Conservation (phyloP, 352 stramenopile species). For the Phytophthora macrochlamydospora region DNA sequence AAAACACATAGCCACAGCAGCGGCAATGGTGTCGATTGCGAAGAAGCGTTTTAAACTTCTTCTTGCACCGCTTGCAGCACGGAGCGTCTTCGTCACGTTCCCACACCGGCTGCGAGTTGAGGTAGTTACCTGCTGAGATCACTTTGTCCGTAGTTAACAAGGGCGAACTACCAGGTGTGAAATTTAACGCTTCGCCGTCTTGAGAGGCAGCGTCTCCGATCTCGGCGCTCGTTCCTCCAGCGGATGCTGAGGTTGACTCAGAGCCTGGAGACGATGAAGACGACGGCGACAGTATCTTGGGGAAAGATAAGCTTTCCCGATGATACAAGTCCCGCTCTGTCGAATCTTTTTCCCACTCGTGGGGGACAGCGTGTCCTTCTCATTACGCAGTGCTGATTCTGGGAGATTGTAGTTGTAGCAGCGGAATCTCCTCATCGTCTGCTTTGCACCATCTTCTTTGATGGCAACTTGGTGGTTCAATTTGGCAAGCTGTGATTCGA, state of each 20-base stretch:
- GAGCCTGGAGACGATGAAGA: conserved; percentile 39
- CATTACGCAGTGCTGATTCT: conserved; percentile 48
- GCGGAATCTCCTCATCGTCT: conserved; percentile 65
- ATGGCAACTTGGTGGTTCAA: conserved; percentile 67
- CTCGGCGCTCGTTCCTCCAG: conserved; percentile 21
- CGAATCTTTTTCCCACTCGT: conserved; percentile 32
- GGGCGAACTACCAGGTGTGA: conserved; percentile 65
- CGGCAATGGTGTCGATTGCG: conserved; percentile 84
- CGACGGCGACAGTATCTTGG: conserved; percentile 44
- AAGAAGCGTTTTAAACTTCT: conserved; percentile 88
- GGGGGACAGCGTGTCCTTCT: conserved; percentile 57
- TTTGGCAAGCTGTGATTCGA: conserved; percentile 67
- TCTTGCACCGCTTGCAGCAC: conserved; percentile 90
- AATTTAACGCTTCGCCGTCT: conserved; percentile 37
- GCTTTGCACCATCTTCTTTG: conserved; percentile 67
- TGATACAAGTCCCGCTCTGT: conserved; percentile 14
- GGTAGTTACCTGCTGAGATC: conserved; percentile 64
- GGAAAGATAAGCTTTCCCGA: conserved; percentile 30
- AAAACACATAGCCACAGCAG: conserved; percentile 89
- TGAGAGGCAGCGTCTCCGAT: conserved; percentile 24
- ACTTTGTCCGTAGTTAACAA: conserved; percentile 72
- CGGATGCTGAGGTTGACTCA: conserved; percentile 33
- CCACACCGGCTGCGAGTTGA: conserved; percentile 84
- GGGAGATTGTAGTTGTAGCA: conserved; percentile 88
- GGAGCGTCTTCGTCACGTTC: conserved; percentile 81